phyloP scores from a whole-genome alignment of 2,329 filamentous ascomycete genomes.

The Ceratocystis cacaofunesta region DNA sequence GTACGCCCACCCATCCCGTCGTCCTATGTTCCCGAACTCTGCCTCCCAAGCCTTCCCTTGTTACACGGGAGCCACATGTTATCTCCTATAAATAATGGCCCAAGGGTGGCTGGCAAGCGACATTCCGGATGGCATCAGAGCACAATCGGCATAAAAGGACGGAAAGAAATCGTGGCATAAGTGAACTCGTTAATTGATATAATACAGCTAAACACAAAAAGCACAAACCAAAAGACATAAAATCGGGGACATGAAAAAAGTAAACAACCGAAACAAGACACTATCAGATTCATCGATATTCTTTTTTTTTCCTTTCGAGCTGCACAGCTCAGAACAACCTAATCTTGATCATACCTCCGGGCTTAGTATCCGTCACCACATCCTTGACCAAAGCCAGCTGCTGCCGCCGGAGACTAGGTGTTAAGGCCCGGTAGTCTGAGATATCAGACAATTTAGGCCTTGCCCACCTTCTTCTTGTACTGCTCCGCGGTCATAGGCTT shows the following conservation, averaged over 20 bases:
- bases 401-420: neutral
- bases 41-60: no score
- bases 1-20: no score
- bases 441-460: slow-evolving; percentile 7
- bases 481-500: slow-evolving; percentile 21
- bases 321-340: no score
- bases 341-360: neutral
- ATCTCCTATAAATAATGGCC: no score
- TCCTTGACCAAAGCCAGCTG: neutral
- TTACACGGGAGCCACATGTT: no score
- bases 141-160: neutral
- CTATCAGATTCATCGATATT: neutral
- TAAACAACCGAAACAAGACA: neutral
- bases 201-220: neutral
- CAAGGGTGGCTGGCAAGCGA: no score
- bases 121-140: no score
- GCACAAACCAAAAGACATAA: neutral
- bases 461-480: slow-evolving; percentile 3
- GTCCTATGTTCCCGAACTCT: no score
- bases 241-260: neutral
- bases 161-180: neutral
- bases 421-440: neutral
- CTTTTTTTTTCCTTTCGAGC: neutral
- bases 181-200: neutral
- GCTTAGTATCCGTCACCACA: neutral